A percentile compares a stretch with the other conserved stretches of the same genome.
phyloP scores from a whole-genome alignment of 202 grass and related monocot genomes.

The Panicum virgatum region DNA sequence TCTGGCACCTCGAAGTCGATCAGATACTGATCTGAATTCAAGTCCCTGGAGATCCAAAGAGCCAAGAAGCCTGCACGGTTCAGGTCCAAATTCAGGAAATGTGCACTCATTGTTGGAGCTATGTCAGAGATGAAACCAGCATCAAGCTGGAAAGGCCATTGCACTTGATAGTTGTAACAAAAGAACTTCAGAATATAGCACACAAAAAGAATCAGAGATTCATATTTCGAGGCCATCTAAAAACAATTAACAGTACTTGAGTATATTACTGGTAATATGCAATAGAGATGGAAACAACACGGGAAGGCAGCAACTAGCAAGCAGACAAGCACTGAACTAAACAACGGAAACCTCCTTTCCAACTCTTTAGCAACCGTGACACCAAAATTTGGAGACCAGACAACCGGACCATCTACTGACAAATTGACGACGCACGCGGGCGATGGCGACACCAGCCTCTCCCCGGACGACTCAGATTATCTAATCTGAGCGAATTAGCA shows the following conservation, averaged over 20 bases:
- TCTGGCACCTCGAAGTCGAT: neutral
- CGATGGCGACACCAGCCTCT: neutral
- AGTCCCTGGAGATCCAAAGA: neutral
- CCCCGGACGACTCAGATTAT: neutral
- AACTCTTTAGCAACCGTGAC: neutral
- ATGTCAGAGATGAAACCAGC: neutral
- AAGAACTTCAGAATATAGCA: neutral
- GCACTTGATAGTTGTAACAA: neutral
- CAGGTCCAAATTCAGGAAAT: neutral
- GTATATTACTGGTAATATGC: too few relatives aligned
- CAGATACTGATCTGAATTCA: neutral
- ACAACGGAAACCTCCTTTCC: neutral
- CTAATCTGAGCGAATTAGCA: neutral
- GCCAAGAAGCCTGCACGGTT: neutral
- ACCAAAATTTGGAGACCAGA: neutral
- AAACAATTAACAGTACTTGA: neutral
- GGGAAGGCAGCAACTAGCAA: neutral
- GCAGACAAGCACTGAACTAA: conserved; percentile 5
- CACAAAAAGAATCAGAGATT: neutral
- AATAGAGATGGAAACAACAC: neutral
- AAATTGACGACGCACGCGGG: neutral
- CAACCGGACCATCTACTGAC: neutral
- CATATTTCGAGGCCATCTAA: neutral
- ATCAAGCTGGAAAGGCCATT: neutral
- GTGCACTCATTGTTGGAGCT: neutral